Evolutionary conservation across 805 yeast genomes (phyloP).

Genomic region (Hanseniaspora mollemarum): DNA sequence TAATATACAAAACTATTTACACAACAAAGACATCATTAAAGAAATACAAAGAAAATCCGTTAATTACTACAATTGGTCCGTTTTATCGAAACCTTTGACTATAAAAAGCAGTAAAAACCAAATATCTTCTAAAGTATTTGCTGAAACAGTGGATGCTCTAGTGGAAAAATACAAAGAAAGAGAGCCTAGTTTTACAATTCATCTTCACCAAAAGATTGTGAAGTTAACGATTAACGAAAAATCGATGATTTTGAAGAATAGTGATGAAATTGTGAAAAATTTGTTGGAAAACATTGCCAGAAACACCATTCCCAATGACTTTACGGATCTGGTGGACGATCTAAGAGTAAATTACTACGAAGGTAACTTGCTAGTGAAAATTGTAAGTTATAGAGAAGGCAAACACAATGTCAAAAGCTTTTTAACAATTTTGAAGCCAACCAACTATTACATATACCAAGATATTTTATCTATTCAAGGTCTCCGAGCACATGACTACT

Average conservation of each 20-base stretch:
- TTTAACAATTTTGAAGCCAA: conserved; percentile 8
- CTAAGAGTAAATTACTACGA: conserved; percentile 10
- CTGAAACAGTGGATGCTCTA: conserved; percentile 1
- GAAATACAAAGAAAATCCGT: conserved; percentile 14
- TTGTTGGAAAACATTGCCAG: conserved; percentile 11
- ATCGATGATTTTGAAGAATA: conserved; percentile 10
- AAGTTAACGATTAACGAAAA: conserved; percentile 9
- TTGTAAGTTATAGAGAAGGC: conserved; percentile 13
- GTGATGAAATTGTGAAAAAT: conserved; percentile 13
- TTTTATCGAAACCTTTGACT: conserved; percentile 13
- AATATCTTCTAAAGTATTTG: conserved; percentile 5
- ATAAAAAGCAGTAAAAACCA: conserved; percentile 8
- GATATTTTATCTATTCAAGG: conserved; percentile 10
- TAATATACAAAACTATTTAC: conserved; percentile 1
- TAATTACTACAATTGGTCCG: conserved; percentile 11
- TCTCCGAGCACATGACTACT: conserved; percentile 8
- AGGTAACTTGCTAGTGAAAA: conserved; percentile 9
- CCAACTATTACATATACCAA: conserved; percentile 10
- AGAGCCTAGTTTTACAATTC: conserved; percentile 12
- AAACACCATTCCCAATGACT: conserved; percentile 10
- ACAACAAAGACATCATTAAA: conserved; percentile 9
- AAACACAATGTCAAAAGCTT: conserved; percentile 12
- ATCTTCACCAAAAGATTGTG: conserved; percentile 11
- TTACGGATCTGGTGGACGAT: conserved; percentile 11
- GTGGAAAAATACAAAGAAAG: conserved; percentile 8